Conservation (phyloP, 139 green algal genomes). For the Chlamydomonas sp. region DNA sequence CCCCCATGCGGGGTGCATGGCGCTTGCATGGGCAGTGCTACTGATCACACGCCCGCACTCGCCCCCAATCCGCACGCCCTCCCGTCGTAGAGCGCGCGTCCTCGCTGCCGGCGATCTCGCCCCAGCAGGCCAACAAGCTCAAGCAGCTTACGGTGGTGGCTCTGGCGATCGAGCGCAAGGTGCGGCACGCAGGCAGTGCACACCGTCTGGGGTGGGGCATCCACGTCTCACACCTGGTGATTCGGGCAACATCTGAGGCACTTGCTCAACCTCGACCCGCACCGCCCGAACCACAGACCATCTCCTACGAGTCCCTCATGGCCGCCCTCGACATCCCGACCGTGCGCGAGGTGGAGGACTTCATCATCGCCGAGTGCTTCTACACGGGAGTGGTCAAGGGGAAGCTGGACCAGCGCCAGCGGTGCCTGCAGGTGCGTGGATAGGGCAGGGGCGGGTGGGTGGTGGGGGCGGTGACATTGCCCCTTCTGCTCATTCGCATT, state of each 20-base stretch:
- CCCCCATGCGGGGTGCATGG: background rate
- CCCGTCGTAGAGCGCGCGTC: background rate
- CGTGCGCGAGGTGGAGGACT: constrained; percentile 80
- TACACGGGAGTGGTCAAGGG: constrained; percentile 60
- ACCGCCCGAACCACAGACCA: constrained; percentile 26
- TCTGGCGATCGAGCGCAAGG: constrained; percentile 50
- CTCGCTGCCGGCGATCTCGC: constrained; percentile 28
- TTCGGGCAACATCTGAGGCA: no score
- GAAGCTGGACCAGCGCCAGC: constrained; percentile 70
- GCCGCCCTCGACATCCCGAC: constrained; percentile 52
- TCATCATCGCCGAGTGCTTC: constrained; percentile 89
- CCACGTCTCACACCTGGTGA: no score
- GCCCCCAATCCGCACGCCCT: background rate
- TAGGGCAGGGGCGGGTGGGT: background rate
- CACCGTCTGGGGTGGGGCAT: no score
- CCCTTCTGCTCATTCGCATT: background rate
- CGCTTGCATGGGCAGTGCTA: background rate
- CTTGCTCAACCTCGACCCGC: no score
- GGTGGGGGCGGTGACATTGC: background rate
- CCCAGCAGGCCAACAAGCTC: constrained; percentile 68
- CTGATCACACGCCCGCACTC: no score
- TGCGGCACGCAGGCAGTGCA: constrained; percentile 21
- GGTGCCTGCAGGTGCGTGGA: constrained; percentile 34
- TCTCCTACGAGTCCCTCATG: constrained; percentile 65
- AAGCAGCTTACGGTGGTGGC: constrained; percentile 75